phyloP scores from a whole-genome alignment of 768 basidiomycete species.

The Cystofilobasidium bisporidii region DNA sequence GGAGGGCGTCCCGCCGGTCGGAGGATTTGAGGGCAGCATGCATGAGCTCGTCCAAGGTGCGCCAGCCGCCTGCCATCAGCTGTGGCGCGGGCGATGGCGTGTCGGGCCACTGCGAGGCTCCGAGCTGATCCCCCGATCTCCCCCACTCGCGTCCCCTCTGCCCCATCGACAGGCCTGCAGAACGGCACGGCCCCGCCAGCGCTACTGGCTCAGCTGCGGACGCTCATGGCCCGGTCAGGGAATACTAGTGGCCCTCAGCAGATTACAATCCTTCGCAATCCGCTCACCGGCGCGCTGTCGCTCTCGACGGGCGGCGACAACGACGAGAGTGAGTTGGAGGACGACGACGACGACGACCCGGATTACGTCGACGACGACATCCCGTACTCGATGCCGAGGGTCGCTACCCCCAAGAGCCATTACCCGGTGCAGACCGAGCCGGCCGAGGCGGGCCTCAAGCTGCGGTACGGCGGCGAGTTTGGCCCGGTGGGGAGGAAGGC shows the following conservation, averaged over 20 bases:
- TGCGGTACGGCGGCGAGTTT: constrained; percentile 27
- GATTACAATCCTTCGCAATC: constrained; percentile 13
- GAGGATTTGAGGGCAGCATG: background rate
- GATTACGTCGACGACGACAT: background rate
- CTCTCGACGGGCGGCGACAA: background rate
- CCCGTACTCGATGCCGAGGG: too few species aligned
- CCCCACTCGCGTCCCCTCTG: background rate
- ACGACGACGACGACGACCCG: background rate
- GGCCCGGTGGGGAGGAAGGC: constrained; percentile 18
- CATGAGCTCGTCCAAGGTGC: background rate
- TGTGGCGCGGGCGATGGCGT: background rate
- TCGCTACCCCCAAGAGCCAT: background rate
- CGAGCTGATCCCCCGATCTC: background rate
- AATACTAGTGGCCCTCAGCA: background rate
- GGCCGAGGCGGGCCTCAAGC: constrained; percentile 7
- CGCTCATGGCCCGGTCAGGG: background rate
- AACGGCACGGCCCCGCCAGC: background rate
- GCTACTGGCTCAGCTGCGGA: background rate
- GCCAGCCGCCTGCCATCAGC: too few species aligned
- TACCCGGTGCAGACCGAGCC: constrained; percentile 1
- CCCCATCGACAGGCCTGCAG: background rate
- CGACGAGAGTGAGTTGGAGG: too few species aligned
- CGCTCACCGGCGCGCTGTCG: background rate
- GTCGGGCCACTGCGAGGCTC: background rate
- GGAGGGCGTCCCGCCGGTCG: background rate